These are phyloP conservation scores for Omphalotus guepiniiformis DNA, from an alignment of 768 basidiomycete species.

Conservation along the genomic window DNA sequence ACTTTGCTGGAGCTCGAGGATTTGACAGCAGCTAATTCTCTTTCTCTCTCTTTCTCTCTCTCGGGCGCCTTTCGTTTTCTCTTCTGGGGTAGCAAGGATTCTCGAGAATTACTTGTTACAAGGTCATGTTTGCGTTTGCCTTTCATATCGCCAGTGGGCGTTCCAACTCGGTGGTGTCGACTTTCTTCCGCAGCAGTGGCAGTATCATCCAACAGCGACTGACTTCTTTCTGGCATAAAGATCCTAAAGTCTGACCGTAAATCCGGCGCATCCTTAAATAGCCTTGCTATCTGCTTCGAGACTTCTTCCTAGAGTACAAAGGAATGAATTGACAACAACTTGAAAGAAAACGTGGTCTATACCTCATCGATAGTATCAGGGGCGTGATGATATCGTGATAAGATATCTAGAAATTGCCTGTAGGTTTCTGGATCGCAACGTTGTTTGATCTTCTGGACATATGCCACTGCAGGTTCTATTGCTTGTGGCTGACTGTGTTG, in stretches of 20 bases:
- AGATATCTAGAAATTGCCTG: constrained; percentile 70
- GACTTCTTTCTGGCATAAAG: constrained; percentile 66
- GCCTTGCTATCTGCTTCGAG: constrained; percentile 56
- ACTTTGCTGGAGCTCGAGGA: constrained; percentile 37
- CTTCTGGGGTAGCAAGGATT: constrained; percentile 53
- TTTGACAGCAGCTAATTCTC: constrained; percentile 21
- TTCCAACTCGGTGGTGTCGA: constrained; percentile 23
- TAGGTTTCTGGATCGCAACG: constrained; percentile 90
- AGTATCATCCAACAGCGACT: constrained; percentile 43
- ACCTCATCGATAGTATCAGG: constrained; percentile 62
- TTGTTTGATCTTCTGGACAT: constrained; percentile 95
- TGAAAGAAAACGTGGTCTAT: constrained; percentile 11
- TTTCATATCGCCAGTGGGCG: constrained; percentile 33
- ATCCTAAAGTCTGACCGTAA: constrained; percentile 68
- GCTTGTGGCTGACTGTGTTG: constrained; percentile 29
- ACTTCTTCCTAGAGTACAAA: constrained; percentile 51
- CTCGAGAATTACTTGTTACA: constrained; percentile 28
- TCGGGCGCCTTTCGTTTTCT: constrained; percentile 63
- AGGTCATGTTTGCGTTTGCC: constrained; percentile 44
- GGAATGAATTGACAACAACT: constrained; percentile 1
- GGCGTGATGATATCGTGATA: constrained; percentile 58
- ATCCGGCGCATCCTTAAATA: constrained; percentile 77
- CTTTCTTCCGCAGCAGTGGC: constrained; percentile 2
- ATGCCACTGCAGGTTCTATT: constrained; percentile 82
- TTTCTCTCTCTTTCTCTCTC: constrained; percentile 40